Conservation (phyloP, 495 filamentous ascomycete genomes). For the Penicillium verhagenii region DNA sequence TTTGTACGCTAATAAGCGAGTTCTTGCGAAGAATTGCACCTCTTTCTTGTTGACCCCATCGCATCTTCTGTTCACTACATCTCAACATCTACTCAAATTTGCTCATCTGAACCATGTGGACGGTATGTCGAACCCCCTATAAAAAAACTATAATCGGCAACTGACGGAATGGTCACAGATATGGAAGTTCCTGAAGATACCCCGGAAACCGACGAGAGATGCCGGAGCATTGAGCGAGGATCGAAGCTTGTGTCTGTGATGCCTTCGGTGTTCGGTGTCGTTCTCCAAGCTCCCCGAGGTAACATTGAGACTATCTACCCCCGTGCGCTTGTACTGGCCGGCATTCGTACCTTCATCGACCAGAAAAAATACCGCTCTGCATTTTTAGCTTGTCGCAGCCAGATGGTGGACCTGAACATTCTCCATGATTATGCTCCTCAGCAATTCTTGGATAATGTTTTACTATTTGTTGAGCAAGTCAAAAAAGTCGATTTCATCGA, state of each 20-base stretch:
- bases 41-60: constrained; percentile 80
- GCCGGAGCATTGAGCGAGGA: constrained; percentile 88
- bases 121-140: constrained; percentile 46
- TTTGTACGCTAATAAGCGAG: constrained; percentile 72
- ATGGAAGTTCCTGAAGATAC: constrained; percentile 84
- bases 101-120: constrained; percentile 71
- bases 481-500: constrained; percentile 84
- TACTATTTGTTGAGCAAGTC: constrained; percentile 80
- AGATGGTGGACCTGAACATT: constrained; percentile 97
- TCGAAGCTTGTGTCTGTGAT: constrained; percentile 84
- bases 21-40: constrained; percentile 80
- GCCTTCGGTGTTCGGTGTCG: constrained; percentile 76
- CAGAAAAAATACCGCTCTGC: constrained; percentile 77
- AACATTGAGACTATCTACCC: constrained; percentile 96
- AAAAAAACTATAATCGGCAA: not conserved
- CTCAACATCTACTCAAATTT: constrained; percentile 88
- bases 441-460: constrained; percentile 75
- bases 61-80: constrained; percentile 89
- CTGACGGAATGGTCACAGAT: constrained; percentile 38
- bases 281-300: constrained; percentile 90
- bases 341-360: constrained; percentile 77
- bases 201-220: constrained; percentile 87
- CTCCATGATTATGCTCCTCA: constrained; percentile 87
- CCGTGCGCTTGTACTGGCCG: constrained; percentile 85
- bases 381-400: constrained; percentile 82